Percentiles rank a stretch among this genome's conserved stretches.
These are phyloP conservation scores for Gentiana macrophylla DNA, from an alignment of 257 asterid species.

Conservation along the genomic window DNA sequence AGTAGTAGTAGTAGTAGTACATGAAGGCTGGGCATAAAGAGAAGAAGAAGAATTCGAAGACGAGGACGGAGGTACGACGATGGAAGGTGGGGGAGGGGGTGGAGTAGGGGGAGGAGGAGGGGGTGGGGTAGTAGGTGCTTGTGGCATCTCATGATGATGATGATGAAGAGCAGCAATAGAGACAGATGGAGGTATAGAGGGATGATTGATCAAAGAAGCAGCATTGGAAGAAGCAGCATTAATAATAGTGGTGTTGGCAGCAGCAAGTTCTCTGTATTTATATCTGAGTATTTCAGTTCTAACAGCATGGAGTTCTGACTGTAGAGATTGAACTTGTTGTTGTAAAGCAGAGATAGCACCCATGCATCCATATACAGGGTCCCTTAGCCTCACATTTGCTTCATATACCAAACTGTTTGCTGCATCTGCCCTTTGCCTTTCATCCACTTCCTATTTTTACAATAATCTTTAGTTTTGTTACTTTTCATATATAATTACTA, in stretches of 20 bases:
- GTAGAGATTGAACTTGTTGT: conserved; percentile 62
- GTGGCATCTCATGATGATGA: conserved; percentile 64
- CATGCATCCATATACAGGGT: conserved; percentile 96
- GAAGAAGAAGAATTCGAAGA: conserved; percentile 35
- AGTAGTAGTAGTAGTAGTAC: conserved; percentile 11
- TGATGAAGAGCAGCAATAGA: conserved; percentile 58
- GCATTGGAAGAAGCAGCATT: conserved; percentile 35
- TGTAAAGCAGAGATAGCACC: conserved; percentile 83
- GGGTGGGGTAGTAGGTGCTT: conserved; percentile 33
- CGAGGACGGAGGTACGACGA: conserved; percentile 18
- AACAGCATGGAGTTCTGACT: conserved; percentile 60
- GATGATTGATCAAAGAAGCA: conserved; percentile 13
- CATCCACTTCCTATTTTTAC: conserved; percentile 57
- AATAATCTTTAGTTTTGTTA: no score
- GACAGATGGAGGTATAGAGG: conserved; percentile 17
- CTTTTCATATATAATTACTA: no score
- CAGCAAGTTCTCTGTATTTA: conserved; percentile 49
- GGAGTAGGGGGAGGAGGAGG: conserved; percentile 16
- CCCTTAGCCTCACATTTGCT: conserved; percentile 80
- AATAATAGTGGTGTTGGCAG: conserved; percentile 40
- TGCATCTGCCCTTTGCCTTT: conserved; percentile 67
- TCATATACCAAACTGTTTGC: conserved; percentile 88
- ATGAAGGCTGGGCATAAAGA: conserved; percentile 45
- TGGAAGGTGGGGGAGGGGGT: conserved; percentile 21
- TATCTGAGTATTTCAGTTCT: conserved; percentile 65